Percentiles rank a stretch among this genome's conserved stretches.
phyloP scores from a whole-genome alignment of 306 rosid species.

The Corylus heterophylla region DNA sequence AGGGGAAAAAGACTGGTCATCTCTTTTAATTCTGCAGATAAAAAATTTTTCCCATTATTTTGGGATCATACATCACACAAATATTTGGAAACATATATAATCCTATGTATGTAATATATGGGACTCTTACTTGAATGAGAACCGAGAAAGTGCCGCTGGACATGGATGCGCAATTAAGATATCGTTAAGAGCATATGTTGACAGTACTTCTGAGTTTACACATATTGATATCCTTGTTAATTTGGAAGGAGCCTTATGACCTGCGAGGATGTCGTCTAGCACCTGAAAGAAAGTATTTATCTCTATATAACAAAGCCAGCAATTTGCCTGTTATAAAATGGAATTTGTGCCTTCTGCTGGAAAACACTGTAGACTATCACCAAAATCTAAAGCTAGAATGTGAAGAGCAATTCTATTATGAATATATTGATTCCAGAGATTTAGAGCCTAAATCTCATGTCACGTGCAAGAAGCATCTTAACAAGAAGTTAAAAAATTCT shows the following conservation, averaged over 20 bases:
- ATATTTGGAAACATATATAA: not conserved
- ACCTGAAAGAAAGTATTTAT: slow-evolving; percentile 53
- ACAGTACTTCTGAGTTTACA: slow-evolving; percentile 48
- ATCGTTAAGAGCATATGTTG: slow-evolving; percentile 83
- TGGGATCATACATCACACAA: slow-evolving; percentile 5
- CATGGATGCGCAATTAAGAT: slow-evolving; percentile 77
- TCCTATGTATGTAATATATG: slow-evolving; percentile 3
- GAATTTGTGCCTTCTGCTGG: not conserved
- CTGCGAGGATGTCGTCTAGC: slow-evolving; percentile 62
- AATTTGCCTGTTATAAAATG: not conserved
- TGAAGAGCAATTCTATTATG: slow-evolving; percentile 3
- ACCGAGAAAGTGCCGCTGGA: slow-evolving; percentile 79
- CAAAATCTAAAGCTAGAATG: slow-evolving; percentile 2
- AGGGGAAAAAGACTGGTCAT: slow-evolving; percentile 45
- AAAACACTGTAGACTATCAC: not conserved
- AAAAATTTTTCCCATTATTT: not conserved
- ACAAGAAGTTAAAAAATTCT: not conserved
- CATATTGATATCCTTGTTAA: slow-evolving; percentile 57
- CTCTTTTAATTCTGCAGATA: slow-evolving; percentile 59
- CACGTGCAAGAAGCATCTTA: not conserved
- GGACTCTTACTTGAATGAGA: slow-evolving; percentile 70
- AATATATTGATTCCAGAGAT: not conserved
- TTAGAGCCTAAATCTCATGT: not conserved
- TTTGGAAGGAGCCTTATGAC: slow-evolving; percentile 50
- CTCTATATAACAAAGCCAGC: not conserved